Evolutionary conservation across 176 grass and related monocot genomes (phyloP).

Genomic region (Aechmea fasciata): DNA sequence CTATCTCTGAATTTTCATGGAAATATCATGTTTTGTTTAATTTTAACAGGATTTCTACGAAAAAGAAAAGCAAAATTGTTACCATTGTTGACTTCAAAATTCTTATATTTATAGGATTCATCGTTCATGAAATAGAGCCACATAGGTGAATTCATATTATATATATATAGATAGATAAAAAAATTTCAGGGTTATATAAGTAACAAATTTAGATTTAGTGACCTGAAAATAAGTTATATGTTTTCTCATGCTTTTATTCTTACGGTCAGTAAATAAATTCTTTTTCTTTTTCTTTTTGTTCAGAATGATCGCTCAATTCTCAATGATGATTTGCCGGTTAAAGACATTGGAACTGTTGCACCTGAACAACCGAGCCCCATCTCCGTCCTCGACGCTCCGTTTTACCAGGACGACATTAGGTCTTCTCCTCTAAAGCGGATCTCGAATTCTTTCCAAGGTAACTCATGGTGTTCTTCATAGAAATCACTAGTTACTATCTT

Average conservation of each 20-base stretch:
- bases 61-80: neutral
- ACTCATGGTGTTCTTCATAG: constrained; percentile 19
- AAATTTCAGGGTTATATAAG: no score
- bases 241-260: neutral
- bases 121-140: no score
- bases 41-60: neutral
- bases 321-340: constrained; percentile 19
- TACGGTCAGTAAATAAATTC: neutral
- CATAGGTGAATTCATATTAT: no score
- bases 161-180: no score
- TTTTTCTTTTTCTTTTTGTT: constrained; percentile 4
- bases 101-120: no score
- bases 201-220: no score
- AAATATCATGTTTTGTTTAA: neutral
- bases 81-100: no score
- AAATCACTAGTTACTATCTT: neutral
- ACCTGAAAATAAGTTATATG: no score
- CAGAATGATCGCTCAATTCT: constrained; percentile 27
- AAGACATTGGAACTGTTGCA: constrained; percentile 14
- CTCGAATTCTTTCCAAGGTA: constrained; percentile 67
- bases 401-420: constrained; percentile 35
- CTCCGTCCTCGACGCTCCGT: constrained; percentile 76
- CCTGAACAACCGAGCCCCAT: constrained; percentile 48
- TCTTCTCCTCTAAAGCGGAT: constrained; percentile 35
- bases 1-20: neutral